A percentile compares a stretch with the other conserved stretches of the same genome.
phyloP scores from a whole-genome alignment of 306 rosid genomes.

The Datisca glomerata region DNA sequence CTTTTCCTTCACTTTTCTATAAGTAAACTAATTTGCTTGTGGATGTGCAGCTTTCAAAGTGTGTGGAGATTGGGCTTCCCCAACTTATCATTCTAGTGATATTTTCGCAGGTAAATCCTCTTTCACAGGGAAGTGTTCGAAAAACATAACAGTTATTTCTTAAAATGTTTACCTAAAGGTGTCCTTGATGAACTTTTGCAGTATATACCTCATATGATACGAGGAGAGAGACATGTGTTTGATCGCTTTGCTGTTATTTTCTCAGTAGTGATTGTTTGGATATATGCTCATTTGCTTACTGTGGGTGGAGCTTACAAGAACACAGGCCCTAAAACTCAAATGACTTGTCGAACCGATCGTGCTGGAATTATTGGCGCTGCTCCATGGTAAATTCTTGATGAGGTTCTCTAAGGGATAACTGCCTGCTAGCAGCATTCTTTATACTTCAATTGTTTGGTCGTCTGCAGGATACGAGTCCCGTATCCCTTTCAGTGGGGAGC shows the following conservation, averaged over 20 bases:
- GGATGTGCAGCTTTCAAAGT: conserved; percentile 58
- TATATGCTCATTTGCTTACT: conserved; percentile 77
- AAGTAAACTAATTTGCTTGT: no score
- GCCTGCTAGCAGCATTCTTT: no score
- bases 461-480: conserved; percentile 85
- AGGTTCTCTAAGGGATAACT: not conserved
- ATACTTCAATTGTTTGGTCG: no score
- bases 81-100: conserved; percentile 53
- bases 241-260: conserved; percentile 80
- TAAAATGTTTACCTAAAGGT: not conserved
- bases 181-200: conserved; percentile 18
- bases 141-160: not conserved
- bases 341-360: conserved; percentile 83
- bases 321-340: conserved; percentile 36
- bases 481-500: conserved; percentile 99
- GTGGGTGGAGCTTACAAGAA: conserved; percentile 85
- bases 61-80: conserved; percentile 93
- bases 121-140: not conserved
- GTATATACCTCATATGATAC: conserved; percentile 74
- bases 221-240: conserved; percentile 37
- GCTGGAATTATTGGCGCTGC: conserved; percentile 79
- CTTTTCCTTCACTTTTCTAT: conserved; percentile 2
- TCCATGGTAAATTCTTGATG: conserved; percentile 43
- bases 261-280: conserved; percentile 73
- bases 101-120: conserved; percentile 65